phyloP scores from a whole-genome alignment of 2,329 filamentous ascomycete genomes.

The Akanthomyces uredinophilus region DNA sequence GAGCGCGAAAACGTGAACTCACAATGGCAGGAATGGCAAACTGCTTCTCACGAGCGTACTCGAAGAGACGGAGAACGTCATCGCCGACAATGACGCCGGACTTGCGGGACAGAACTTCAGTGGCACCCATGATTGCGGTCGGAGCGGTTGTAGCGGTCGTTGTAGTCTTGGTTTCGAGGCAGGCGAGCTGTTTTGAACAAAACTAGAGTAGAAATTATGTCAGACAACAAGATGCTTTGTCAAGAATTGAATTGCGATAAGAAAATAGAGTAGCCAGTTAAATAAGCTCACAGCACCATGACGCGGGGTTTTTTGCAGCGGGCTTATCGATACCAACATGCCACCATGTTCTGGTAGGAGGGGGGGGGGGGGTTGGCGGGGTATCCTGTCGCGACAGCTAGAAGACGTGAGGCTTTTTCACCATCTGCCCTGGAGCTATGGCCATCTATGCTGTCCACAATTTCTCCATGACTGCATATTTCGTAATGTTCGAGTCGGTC shows the following conservation, averaged over 20 bases:
- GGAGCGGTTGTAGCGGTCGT: constrained; percentile 20
- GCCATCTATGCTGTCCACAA: constrained; percentile 3
- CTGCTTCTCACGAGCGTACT: constrained; percentile 80
- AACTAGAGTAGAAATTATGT: constrained; percentile 2
- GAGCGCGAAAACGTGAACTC: constrained; percentile 20
- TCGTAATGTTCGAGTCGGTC: not conserved
- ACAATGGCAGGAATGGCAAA: constrained; percentile 82
- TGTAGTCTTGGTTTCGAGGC: constrained; percentile 4
- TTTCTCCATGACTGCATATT: not conserved
- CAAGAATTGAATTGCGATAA: constrained; percentile 9
- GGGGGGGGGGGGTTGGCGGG: constrained; percentile 1
- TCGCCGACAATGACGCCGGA: constrained; percentile 50
- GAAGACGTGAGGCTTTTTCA: constrained; percentile 6
- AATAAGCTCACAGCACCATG: not conserved
- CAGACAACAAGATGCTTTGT: constrained; percentile 7
- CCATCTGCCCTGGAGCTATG: constrained; percentile 1
- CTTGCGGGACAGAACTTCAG: constrained; percentile 45
- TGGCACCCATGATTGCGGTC: constrained; percentile 33
- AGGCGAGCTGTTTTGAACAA: constrained; percentile 1
- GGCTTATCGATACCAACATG: constrained; percentile 14
- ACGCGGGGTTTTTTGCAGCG: constrained; percentile 13
- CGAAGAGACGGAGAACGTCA: constrained; percentile 64
- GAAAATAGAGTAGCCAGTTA: constrained; percentile 7
- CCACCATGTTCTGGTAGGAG: not conserved
- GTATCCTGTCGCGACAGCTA: not conserved